Evolutionary conservation across 78 protist species (phyloP).

Genomic region (Capsaspora owczarzaki): DNA sequence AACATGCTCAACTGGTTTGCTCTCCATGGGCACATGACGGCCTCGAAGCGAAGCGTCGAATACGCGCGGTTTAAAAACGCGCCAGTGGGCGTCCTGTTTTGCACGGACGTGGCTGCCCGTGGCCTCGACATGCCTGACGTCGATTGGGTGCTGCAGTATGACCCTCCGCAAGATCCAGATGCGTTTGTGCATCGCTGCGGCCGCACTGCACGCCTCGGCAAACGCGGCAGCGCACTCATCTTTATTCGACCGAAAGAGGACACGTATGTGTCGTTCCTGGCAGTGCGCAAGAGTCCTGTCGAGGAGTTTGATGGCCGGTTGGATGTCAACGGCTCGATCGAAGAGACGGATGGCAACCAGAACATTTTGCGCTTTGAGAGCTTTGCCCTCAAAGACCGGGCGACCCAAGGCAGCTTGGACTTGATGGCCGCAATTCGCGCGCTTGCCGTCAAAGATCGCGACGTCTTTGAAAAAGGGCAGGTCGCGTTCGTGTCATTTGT

Average conservation of each 20-base stretch:
- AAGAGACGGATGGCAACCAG: no score
- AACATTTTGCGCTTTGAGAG: no score
- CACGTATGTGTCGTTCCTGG: constrained; percentile 37
- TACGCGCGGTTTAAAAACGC: neutral
- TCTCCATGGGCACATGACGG: constrained; percentile 58
- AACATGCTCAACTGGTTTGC: no score
- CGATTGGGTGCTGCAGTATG: constrained; percentile 64
- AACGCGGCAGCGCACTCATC: constrained; percentile 37
- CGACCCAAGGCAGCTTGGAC: neutral
- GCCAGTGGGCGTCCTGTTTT: constrained; percentile 15
- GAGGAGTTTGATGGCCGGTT: no score
- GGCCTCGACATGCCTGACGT: constrained; percentile 66
- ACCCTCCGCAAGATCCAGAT: constrained; percentile 71
- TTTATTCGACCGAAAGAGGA: constrained; percentile 39
- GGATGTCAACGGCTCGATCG: no score
- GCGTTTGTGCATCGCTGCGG: constrained; percentile 50
- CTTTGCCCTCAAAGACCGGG: neutral
- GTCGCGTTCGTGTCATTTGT: constrained; percentile 51
- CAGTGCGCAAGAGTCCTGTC: neutral
- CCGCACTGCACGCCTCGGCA: constrained; percentile 73
- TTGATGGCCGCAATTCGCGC: neutral
- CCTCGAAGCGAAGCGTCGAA: neutral
- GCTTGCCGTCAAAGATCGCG: constrained; percentile 25
- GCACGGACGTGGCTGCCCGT: constrained; percentile 66
- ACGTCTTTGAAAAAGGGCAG: constrained; percentile 24